Conservation (phyloP, 2,329 filamentous ascomycete genomes). For the Aspergillus versicolor region DNA sequence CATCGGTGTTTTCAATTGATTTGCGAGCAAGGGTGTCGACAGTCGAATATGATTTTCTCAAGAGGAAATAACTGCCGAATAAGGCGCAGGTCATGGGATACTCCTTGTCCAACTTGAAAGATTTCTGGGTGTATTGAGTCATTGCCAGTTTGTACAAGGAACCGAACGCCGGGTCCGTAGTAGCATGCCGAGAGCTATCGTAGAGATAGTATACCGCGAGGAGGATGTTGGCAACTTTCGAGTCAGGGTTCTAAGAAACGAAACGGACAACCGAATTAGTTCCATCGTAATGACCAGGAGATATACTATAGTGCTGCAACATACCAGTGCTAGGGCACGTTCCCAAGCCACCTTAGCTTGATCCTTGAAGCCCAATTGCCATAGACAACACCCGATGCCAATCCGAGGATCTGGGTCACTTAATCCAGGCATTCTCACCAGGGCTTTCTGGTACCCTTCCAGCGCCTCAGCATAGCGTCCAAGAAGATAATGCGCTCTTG, state of each 20-base stretch:
- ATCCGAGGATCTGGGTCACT: constrained; percentile 93
- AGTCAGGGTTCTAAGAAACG: constrained; percentile 62
- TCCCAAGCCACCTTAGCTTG: constrained; percentile 92
- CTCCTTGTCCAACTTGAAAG: constrained; percentile 90
- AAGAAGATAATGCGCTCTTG: constrained; percentile 80
- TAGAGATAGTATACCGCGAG: constrained; percentile 89
- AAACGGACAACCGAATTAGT: constrained; percentile 2
- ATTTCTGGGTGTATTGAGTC: constrained; percentile 88
- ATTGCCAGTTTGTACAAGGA: constrained; percentile 88
- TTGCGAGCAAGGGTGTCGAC: constrained; percentile 86
- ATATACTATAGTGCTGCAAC: not conserved
- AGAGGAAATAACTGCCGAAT: constrained; percentile 86
- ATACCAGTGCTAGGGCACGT: constrained; percentile 72
- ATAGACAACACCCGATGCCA: constrained; percentile 94
- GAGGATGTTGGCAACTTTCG: constrained; percentile 86
- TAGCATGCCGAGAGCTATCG: constrained; percentile 76
- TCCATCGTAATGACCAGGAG: not conserved
- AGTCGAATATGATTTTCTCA: constrained; percentile 74
- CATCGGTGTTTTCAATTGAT: constrained; percentile 92
- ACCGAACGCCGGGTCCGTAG: constrained; percentile 81
- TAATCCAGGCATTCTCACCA: constrained; percentile 81
- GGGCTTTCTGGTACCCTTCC: constrained; percentile 79
- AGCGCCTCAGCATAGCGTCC: constrained; percentile 83
- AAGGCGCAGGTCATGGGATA: constrained; percentile 86
- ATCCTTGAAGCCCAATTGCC: constrained; percentile 92